Percentiles rank a stretch among this genome's conserved stretches.
Conservation (phyloP, 2,329 filamentous ascomycete species). For the Neonectria neomacrospora region DNA sequence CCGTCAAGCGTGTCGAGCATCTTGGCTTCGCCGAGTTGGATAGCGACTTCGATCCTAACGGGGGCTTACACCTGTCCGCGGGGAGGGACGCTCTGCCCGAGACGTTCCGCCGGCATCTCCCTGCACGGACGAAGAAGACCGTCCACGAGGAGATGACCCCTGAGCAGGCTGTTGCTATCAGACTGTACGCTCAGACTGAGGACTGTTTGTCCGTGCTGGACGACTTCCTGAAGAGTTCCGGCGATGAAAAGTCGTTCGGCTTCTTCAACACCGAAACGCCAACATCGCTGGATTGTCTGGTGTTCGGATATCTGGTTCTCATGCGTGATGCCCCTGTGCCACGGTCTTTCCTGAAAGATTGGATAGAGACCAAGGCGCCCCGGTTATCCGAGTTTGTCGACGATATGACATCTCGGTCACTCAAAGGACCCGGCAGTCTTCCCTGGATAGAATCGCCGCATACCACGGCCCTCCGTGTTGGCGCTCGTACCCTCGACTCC, state of each 20-base stretch:
- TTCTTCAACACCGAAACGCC: conserved; percentile 45
- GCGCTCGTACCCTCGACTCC: conserved; percentile 49
- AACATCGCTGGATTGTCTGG: conserved; percentile 76
- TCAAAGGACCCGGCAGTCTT: conserved; percentile 37
- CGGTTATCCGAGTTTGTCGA: conserved; percentile 48
- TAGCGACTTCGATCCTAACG: conserved; percentile 61
- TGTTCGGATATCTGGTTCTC: conserved; percentile 81
- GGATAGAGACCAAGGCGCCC: conserved; percentile 50
- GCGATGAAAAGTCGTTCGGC: conserved; percentile 40
- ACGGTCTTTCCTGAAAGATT: conserved; percentile 54
- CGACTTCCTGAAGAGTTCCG: conserved; percentile 56
- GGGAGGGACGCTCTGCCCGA: conserved; percentile 54
- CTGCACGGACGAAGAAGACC: conserved; percentile 62
- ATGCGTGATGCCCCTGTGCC: conserved; percentile 67
- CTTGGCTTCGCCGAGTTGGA: conserved; percentile 76
- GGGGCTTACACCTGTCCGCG: conserved; percentile 50
- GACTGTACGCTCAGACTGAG: conserved; percentile 76
- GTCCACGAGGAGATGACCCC: conserved; percentile 73
- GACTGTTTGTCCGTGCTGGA: conserved; percentile 78
- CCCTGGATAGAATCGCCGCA: conserved; percentile 43
- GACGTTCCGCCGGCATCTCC: conserved; percentile 53
- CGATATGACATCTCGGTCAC: conserved; percentile 40
- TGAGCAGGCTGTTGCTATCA: conserved; percentile 78
- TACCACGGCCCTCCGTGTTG: conserved; percentile 39
- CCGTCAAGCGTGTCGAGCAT: conserved; percentile 75